A percentile compares a stretch with the other conserved stretches of the same genome.
Evolutionary conservation across 352 stramenopile species (phyloP).

Genomic region (Phytophthora pistaciae): DNA sequence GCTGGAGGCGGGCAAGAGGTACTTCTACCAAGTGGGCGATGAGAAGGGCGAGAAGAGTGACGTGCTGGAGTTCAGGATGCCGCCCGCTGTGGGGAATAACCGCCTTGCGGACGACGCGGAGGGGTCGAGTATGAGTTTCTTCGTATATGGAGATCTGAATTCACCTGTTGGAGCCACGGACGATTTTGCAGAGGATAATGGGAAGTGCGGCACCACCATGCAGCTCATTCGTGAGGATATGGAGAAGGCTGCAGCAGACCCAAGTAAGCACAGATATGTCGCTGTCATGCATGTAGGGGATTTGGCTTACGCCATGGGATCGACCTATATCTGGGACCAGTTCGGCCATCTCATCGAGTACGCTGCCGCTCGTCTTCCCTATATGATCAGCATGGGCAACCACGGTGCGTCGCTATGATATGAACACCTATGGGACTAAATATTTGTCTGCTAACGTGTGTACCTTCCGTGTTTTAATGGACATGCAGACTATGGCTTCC

Average conservation of each 20-base stretch:
- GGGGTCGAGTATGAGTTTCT: conserved; percentile 60
- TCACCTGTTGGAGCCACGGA: conserved; percentile 25
- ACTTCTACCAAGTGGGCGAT: conserved; percentile 50
- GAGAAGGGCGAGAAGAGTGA: conserved; percentile 38
- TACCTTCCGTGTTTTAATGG: not conserved
- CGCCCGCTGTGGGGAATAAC: conserved; percentile 32
- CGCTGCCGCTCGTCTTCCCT: conserved; percentile 73
- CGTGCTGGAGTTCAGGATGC: conserved; percentile 41
- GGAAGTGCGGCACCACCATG: conserved; percentile 52
- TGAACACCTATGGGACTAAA: not conserved
- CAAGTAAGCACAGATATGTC: conserved; percentile 57
- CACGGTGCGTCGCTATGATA: conserved; percentile 34
- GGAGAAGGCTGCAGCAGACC: conserved; percentile 31
- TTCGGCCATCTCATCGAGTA: conserved; percentile 85
- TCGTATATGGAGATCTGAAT: conserved; percentile 83
- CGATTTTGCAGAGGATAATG: conserved; percentile 41
- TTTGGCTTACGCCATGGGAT: conserved; percentile 72
- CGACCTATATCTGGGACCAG: conserved; percentile 88
- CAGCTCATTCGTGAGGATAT: conserved; percentile 44
- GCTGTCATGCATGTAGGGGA: conserved; percentile 88
- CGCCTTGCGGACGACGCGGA: conserved; percentile 20
- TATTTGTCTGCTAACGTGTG: not conserved
- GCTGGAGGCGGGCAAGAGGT: conserved; percentile 39
- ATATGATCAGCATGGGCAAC: conserved; percentile 79
- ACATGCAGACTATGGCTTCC: conserved; percentile 51